Percentiles rank a stretch among this genome's conserved stretches.
phyloP scores from a whole-genome alignment of 257 asterid species.

The Fraxinus quadrangulata region DNA sequence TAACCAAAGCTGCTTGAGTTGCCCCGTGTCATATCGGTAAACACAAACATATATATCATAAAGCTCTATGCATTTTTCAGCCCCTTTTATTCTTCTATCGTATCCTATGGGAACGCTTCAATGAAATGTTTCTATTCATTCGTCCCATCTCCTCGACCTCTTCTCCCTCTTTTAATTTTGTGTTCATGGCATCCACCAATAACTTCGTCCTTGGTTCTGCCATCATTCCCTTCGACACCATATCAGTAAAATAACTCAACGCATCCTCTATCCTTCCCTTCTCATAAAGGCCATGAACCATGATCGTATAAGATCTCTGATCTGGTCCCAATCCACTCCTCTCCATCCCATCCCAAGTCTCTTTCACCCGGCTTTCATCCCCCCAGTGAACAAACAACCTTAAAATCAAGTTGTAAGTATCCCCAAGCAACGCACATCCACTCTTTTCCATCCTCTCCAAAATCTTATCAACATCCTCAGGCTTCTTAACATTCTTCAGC shows the following conservation, averaged over 20 bases:
- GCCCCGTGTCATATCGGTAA: no score
- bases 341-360: slow-evolving; percentile 72
- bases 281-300: slow-evolving; percentile 62
- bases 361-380: slow-evolving; percentile 37
- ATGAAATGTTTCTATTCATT: background rate
- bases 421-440: slow-evolving; percentile 49
- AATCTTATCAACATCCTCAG: slow-evolving; percentile 51
- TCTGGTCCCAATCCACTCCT: slow-evolving; percentile 73
- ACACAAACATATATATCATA: no score
- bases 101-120: background rate
- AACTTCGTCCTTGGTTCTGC: slow-evolving; percentile 62
- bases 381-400: slow-evolving; percentile 76
- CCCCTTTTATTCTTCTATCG: slow-evolving; percentile 9
- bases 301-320: slow-evolving; percentile 64
- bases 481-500: slow-evolving; percentile 49
- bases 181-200: slow-evolving; percentile 55
- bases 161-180: slow-evolving; percentile 35
- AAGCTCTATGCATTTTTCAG: background rate
- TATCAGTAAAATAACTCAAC: slow-evolving; percentile 52
- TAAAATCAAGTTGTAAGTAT: slow-evolving; percentile 62
- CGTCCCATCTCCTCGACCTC: background rate
- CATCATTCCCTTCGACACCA: slow-evolving; percentile 59
- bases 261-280: slow-evolving; percentile 48
- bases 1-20: no score
- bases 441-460: slow-evolving; percentile 60